phyloP scores from a whole-genome alignment of 2,329 filamentous ascomycete species.

The Botrytis byssoidea region DNA sequence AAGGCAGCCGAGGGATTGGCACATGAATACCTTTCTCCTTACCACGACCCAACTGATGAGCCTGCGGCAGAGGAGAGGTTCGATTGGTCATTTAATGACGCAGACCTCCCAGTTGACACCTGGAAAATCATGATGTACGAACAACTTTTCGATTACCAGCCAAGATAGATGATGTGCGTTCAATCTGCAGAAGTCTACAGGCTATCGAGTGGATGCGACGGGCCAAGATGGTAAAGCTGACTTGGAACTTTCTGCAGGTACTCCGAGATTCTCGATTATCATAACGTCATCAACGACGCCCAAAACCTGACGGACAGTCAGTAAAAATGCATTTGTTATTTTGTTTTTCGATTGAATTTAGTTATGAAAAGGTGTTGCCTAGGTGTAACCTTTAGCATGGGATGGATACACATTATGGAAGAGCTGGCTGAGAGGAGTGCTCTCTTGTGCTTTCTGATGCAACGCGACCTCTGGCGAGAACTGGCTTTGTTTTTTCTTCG shows the following conservation, averaged over 20 bases:
- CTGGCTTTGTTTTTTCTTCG: constrained; percentile 5
- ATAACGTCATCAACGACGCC: constrained; percentile 73
- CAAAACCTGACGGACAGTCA: constrained; percentile 30
- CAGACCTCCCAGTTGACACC: constrained; percentile 94
- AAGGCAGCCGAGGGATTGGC: constrained; percentile 81
- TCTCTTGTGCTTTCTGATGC: constrained; percentile 19
- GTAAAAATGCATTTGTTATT: constrained; percentile 16
- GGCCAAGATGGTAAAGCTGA: constrained; percentile 36
- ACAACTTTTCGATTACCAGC: constrained; percentile 37
- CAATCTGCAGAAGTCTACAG: constrained; percentile 14
- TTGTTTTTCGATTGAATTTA: constrained; percentile 17
- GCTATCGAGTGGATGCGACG: constrained; percentile 11
- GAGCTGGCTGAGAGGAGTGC: constrained; percentile 15
- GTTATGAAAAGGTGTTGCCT: constrained; percentile 5
- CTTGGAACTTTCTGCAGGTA: constrained; percentile 62
- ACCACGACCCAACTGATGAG: constrained; percentile 97
- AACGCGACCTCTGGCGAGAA: constrained; percentile 16
- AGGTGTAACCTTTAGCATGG: constrained; percentile 18
- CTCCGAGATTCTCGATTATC: constrained; percentile 97
- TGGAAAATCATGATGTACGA: constrained; percentile 99
- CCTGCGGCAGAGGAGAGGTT: constrained; percentile 96
- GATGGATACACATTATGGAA: constrained; percentile 19
- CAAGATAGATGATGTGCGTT: constrained; percentile 19
- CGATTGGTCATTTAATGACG: constrained; percentile 99
- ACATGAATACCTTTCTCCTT: constrained; percentile 91